Conservation (phyloP, 73 alveolate genomes). For the Blepharisma japonicum region DNA sequence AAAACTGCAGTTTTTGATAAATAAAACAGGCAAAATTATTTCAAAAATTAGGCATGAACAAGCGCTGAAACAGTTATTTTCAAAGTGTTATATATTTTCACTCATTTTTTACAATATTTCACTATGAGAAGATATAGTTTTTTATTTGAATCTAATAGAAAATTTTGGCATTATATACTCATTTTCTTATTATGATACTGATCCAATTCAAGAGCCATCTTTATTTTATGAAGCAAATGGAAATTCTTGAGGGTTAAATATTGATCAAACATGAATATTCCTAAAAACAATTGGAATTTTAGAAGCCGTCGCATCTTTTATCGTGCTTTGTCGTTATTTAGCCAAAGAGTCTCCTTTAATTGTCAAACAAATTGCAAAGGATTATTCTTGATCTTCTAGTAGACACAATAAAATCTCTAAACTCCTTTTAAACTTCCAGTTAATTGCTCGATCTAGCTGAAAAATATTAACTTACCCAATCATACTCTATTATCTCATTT, state of each 20-base stretch:
- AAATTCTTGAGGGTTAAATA: neutral
- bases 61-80: constrained; percentile 60
- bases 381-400: no score
- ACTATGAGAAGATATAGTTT: constrained; percentile 81
- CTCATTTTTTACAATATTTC: constrained; percentile 55
- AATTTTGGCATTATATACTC: constrained; percentile 69
- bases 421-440: no score
- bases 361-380: no score
- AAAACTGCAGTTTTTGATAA: constrained; percentile 73
- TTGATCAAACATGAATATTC: no score
- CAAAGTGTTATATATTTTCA: constrained; percentile 55
- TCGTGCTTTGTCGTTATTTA: no score
- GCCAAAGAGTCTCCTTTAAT: no score
- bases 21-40: constrained; percentile 72
- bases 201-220: constrained; percentile 30
- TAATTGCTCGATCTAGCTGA: no score
- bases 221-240: constrained; percentile 36
- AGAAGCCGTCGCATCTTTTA: no score
- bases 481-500: constrained; percentile 42
- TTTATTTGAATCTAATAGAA: constrained; percentile 54
- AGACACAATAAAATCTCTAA: no score
- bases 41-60: constrained; percentile 93
- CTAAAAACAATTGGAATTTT: no score
- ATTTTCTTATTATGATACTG: constrained; percentile 35
- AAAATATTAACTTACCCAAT: no score